Base-by-base conservation (phyloP, 2,329 filamentous ascomycete species). In the Clarireedia hainanense region DNA sequence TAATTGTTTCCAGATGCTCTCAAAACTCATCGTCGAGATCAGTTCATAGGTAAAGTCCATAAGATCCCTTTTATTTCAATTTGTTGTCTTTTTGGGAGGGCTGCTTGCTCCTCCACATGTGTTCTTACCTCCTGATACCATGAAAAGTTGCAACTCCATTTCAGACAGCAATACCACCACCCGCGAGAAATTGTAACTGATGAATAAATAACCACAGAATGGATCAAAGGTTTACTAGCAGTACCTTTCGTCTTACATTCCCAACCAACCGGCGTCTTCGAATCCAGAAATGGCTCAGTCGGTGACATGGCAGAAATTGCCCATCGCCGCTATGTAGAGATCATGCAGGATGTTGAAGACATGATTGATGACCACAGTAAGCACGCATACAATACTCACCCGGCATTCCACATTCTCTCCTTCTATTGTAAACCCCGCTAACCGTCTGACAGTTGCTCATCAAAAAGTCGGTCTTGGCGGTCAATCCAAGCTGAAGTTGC, bases 201-300 rank as follows among this genome's bases (percentile, higher is more conserved):
- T 52, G 52, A 37, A 57, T 10, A 17, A 2, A 24, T 43, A 56
- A 56, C 53, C 56, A 59, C 65, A 84, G 90, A 96, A 86, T 97
- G 92, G 92, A 89, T 97, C 77, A 97, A 99, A 74, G 89, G 87
- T 40, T 80, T 97, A 4, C 77, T 97, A 12, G 94, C 94, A 1
- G 92, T 97, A 0, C 94, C 94, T 0, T 99, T 99, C 69, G 92
- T 99, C 40, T 81, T 99, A 53, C 91, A 96, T 71, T 96, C 92
- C 1, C 91, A 97, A 69, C 94, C 94, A 3, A 95, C 90, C 1
- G 90, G 90, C 20, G 83, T 91, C 43, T 91, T 92, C 66, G 86
- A 91, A 61, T 77, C 81, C 56, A 79, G 83, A 64, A 77, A 79
- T 56, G 76, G 80, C 54, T 80, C 77, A 55, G 80, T 92, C 50